Evolutionary conservation across 2,329 filamentous ascomycete genomes (phyloP).

Genomic region (Fusarium newnesense): DNA sequence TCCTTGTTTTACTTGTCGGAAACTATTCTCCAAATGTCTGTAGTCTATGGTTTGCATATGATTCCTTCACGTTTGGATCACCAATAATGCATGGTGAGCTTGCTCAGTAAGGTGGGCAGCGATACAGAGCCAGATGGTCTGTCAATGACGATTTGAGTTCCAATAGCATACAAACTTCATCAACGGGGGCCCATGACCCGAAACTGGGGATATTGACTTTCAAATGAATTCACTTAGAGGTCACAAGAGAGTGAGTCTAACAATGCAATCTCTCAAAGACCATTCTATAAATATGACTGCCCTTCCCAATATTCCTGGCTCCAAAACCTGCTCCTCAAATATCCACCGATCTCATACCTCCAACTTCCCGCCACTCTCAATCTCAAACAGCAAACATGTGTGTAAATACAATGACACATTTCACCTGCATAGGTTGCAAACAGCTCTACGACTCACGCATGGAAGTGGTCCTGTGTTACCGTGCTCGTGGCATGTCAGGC

Average conservation of each 20-base stretch:
- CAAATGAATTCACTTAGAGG: neutral
- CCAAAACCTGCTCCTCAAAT: neutral
- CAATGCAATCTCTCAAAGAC: fast-evolving
- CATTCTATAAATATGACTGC: neutral
- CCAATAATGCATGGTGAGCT: too few species aligned
- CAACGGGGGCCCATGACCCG: neutral
- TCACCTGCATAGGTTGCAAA: neutral
- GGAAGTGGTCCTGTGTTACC: neutral
- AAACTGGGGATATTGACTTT: neutral
- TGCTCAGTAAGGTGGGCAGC: neutral
- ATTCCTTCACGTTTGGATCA: too few species aligned
- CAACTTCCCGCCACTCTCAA: fast-evolving
- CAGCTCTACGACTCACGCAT: neutral
- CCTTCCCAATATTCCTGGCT: too few species aligned
- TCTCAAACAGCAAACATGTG: neutral
- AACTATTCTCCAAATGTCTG: fast-evolving
- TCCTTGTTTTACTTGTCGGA: neutral
- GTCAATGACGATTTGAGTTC: neutral
- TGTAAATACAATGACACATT: neutral
- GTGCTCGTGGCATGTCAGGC: neutral
- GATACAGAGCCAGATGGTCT: neutral
- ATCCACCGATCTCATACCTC: neutral
- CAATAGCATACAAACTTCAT: neutral
- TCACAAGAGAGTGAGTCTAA: neutral
- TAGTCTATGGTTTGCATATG: fast-evolving